phyloP scores from a whole-genome alignment of 2,329 filamentous ascomycete genomes.

The Chaetomium olivaceum region DNA sequence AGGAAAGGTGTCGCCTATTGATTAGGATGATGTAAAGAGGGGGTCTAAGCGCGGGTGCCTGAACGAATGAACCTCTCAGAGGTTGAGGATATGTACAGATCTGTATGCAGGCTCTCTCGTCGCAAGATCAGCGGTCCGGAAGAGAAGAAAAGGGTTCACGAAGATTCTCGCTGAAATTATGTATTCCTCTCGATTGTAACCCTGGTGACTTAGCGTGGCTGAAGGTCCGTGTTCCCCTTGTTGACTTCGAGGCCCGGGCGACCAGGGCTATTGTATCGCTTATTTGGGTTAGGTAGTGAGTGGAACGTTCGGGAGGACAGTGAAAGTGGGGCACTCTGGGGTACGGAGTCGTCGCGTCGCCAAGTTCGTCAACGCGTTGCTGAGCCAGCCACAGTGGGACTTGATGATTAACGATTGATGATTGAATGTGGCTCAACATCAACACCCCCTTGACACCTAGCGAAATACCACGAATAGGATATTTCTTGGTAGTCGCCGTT shows the following conservation, averaged over 20 bases:
- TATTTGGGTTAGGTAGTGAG: background rate
- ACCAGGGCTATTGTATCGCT: background rate
- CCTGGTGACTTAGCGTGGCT: slow-evolving; percentile 11
- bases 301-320: background rate
- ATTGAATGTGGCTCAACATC: slow-evolving; percentile 8
- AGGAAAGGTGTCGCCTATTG: background rate
- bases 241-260: background rate
- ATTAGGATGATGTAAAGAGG: slow-evolving; percentile 14
- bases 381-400: slow-evolving; percentile 18
- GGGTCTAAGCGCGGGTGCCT: slow-evolving; percentile 9
- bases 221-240: slow-evolving; percentile 1
- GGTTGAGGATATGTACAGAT: background rate
- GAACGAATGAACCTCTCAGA: background rate
- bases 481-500: background rate
- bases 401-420: background rate
- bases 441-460: background rate
- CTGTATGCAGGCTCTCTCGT: slow-evolving; percentile 7
- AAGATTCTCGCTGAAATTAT: slow-evolving; percentile 22
- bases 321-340: background rate
- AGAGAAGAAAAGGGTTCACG: slow-evolving; percentile 6
- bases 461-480: background rate
- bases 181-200: slow-evolving; percentile 27
- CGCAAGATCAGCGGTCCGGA: slow-evolving; percentile 18
- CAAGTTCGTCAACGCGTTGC: background rate
- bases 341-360: background rate